Percentiles rank a stretch among this genome's conserved stretches.
These are phyloP conservation scores for Shiraia sp. DNA, from an alignment of 2,329 filamentous ascomycete species.

Conservation along the genomic window DNA sequence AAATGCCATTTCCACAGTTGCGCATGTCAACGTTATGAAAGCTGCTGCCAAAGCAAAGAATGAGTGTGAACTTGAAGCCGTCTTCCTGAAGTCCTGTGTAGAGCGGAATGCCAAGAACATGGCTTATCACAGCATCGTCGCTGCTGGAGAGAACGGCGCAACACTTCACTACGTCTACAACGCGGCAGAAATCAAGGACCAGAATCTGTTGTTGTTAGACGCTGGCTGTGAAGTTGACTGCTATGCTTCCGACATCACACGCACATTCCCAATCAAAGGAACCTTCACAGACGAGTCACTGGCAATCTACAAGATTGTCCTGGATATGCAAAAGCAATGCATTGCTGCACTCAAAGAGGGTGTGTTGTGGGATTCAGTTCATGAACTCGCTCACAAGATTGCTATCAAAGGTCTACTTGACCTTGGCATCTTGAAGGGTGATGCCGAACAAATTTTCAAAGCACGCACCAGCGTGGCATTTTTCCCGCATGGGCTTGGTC, in stretches of 20 bases:
- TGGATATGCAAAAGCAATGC: constrained; percentile 82
- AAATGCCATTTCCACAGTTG: constrained; percentile 76
- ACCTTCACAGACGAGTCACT: constrained; percentile 50
- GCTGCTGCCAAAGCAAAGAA: constrained; percentile 67
- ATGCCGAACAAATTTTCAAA: constrained; percentile 54
- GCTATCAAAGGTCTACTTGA: constrained; percentile 78
- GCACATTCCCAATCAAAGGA: constrained; percentile 79
- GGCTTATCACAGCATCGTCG: constrained; percentile 86
- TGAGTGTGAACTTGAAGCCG: constrained; percentile 80
- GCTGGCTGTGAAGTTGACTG: constrained; percentile 66
- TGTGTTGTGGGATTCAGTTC: constrained; percentile 79
- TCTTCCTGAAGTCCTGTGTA: constrained; percentile 77
- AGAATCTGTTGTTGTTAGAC: constrained; percentile 81
- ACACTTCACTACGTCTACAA: constrained; percentile 82
- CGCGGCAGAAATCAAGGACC: constrained; percentile 51
- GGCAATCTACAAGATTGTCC: constrained; percentile 77
- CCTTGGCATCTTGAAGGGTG: constrained; percentile 72
- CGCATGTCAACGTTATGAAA: constrained; percentile 72
- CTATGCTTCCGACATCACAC: constrained; percentile 68
- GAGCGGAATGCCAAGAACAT: constrained; percentile 77
- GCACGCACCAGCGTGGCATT: constrained; percentile 53
- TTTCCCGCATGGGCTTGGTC: constrained; percentile 56
- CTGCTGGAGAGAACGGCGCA: constrained; percentile 76
- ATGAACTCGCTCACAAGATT: constrained; percentile 76
- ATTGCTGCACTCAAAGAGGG: constrained; percentile 74